Evolutionary conservation across 129 eudicot species (phyloP), one percentile per base, ranked within the genome.

Genomic region (Arctium minus): DNA sequence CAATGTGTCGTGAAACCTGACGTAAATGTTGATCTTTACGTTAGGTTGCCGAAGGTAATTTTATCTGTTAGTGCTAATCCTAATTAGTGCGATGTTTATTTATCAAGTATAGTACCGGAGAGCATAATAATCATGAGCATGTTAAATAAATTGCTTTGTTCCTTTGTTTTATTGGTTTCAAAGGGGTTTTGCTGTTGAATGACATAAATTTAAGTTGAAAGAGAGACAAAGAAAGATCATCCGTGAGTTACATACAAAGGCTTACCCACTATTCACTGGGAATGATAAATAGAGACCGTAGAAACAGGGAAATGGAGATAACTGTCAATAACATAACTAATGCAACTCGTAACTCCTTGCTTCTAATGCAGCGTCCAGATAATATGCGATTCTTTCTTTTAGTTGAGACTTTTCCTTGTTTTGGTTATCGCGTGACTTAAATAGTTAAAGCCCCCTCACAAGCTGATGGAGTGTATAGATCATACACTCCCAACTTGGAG

Each of bases 41-140:
- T 96, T 80, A 84, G 90, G 37, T 83, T 96, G 90, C 99, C 99
- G 5, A 96, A 96, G 99, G 99, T 96, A 90, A 70, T 32, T 79
- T 3, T 27, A 4, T 46, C 0, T 31, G 17, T 17, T 70, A 2
- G 37, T 48, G 73, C 2, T 33, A 27, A 13, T 46, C 36, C 0
- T 75, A 9, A 64, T 44, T 17, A n/a, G n/a, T 33, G 71, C 8
- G 18, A 35, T 29, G 84, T 50, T 60, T 56, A 15, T 37, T 73
- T 4, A 73, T 65, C 30, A 27, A 2, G 17, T 78, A 9, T 2
- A 44, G 68, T 68, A 0, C 67, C 15, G 2, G 76, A 79, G 46
- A 70, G n/a, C 36, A 5, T 70, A 70, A 65, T 13, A 38, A 0
- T n/a, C 6, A 40, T 39, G 70, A 27, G 17, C 8, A 67, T 67